A percentile compares a stretch with the other conserved stretches of the same genome.
Evolutionary conservation across 805 yeast species (phyloP).

Genomic region (Ogataea saltuana): DNA sequence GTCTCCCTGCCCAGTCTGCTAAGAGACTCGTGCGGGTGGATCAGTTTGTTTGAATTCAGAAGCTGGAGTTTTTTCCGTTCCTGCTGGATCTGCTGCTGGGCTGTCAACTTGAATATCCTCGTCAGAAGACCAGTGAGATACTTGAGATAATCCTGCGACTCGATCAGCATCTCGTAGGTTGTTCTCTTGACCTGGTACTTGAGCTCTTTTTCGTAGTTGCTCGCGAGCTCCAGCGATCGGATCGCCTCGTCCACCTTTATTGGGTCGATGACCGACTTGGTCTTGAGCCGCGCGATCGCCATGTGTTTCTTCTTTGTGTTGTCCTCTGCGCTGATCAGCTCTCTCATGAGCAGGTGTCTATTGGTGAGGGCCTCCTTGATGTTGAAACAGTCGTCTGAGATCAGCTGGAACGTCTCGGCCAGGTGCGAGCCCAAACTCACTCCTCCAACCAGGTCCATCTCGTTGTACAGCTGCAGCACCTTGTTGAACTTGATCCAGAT

Average conservation of each 20-base stretch:
- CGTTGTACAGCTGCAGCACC: slow-evolving; percentile 69
- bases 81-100: slow-evolving; percentile 75
- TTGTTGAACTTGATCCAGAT: slow-evolving; percentile 81
- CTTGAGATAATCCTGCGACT: slow-evolving; percentile 58
- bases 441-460: slow-evolving; percentile 69
- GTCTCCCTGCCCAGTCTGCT: slow-evolving; percentile 78
- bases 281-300: slow-evolving; percentile 69
- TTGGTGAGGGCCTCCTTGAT: slow-evolving; percentile 93
- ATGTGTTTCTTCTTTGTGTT: slow-evolving; percentile 69
- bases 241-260: slow-evolving; percentile 89
- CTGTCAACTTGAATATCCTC: slow-evolving; percentile 54
- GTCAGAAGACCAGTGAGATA: slow-evolving; percentile 55
- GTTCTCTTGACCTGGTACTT: slow-evolving; percentile 78
- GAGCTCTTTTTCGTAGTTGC: slow-evolving; percentile 71
- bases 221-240: slow-evolving; percentile 73
- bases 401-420: slow-evolving; percentile 69
- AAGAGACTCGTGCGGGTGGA: slow-evolving; percentile 41
- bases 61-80: slow-evolving; percentile 78
- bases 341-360: slow-evolving; percentile 90
- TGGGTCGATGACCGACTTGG: slow-evolving; percentile 76
- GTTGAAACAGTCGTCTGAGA: slow-evolving; percentile 75
- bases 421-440: slow-evolving; percentile 71
- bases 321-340: slow-evolving; percentile 74
- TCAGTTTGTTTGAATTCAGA: slow-evolving; percentile 57
- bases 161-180: slow-evolving; percentile 81